Percentiles rank a stretch among this genome's conserved stretches.
Conservation (phyloP, 1,284 basidiomycete genomes). For the Cystobasidiaceae sp. region DNA sequence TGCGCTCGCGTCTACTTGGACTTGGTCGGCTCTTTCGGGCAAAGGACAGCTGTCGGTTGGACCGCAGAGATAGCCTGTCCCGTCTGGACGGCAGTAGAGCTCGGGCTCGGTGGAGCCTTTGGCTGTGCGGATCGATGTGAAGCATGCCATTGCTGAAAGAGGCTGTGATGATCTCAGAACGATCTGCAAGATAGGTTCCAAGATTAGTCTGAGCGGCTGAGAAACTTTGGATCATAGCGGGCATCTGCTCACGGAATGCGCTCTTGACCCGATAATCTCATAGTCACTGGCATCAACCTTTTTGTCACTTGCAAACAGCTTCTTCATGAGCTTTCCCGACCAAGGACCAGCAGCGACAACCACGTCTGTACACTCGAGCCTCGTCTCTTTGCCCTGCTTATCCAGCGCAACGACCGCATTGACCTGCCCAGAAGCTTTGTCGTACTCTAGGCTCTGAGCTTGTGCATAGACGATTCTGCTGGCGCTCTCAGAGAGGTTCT, state of each 20-base stretch:
- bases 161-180: slow-evolving; percentile 32
- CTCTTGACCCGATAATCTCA: slow-evolving; percentile 49
- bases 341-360: slow-evolving; percentile 80
- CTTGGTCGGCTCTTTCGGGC: slow-evolving; percentile 44
- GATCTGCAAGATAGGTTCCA: not conserved
- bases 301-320: slow-evolving; percentile 52
- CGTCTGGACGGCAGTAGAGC: slow-evolving; percentile 48
- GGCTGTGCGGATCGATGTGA: slow-evolving; percentile 54
- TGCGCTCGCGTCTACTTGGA: slow-evolving; percentile 42
- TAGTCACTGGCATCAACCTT: slow-evolving; percentile 44
- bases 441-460: slow-evolving; percentile 39
- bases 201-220: not conserved
- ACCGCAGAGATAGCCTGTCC: slow-evolving; percentile 48
- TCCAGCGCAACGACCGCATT: slow-evolving; percentile 35
- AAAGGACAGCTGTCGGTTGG: slow-evolving; percentile 48
- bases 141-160: slow-evolving; percentile 50
- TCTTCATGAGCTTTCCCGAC: slow-evolving; percentile 59
- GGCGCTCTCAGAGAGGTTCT: slow-evolving; percentile 62
- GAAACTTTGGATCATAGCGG: slow-evolving; percentile 25
- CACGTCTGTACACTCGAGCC: slow-evolving; percentile 49
- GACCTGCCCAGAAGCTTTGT: slow-evolving; percentile 8
- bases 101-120: slow-evolving; percentile 49
- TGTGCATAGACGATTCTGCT: slow-evolving; percentile 48
- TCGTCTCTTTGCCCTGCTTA: not conserved
- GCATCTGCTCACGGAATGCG: slow-evolving; percentile 52